Percentiles rank a stretch among this genome's conserved stretches.
Evolutionary conservation across 129 eudicot genomes (phyloP).

Genomic region (Arctium minus): DNA sequence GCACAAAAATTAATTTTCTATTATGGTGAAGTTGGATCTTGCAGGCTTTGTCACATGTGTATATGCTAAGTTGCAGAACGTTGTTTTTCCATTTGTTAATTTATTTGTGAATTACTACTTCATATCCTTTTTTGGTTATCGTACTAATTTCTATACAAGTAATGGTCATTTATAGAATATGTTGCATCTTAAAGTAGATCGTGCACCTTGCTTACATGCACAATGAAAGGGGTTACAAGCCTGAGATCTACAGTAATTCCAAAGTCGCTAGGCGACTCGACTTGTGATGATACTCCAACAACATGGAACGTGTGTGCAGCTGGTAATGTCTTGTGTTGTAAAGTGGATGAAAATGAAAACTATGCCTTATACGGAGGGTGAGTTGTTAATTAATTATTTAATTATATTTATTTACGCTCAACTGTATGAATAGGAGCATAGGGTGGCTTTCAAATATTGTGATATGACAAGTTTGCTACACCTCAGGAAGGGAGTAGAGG

Average conservation of each 20-base stretch:
- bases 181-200: constrained; percentile 41
- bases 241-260: constrained; percentile 43
- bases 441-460: neutral
- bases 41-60: neutral
- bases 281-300: constrained; percentile 33
- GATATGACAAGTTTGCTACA: constrained; percentile 5
- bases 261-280: constrained; percentile 35
- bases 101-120: neutral
- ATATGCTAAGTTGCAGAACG: neutral
- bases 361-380: constrained; percentile 92
- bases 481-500: constrained; percentile 87
- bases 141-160: neutral
- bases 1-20: neutral
- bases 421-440: neutral
- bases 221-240: constrained; percentile 60
- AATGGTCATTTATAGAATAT: neutral
- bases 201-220: constrained; percentile 80
- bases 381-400: constrained; percentile 22
- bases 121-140: neutral
- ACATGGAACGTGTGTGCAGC: constrained; percentile 75
- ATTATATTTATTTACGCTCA: neutral
- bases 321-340: constrained; percentile 64
- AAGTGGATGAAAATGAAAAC: constrained; percentile 71
- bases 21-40: neutral
- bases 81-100: neutral